Percentiles rank a stretch among this genome's conserved stretches.
phyloP scores from a whole-genome alignment of 208 protist species.

The Trichomonas tenax region DNA sequence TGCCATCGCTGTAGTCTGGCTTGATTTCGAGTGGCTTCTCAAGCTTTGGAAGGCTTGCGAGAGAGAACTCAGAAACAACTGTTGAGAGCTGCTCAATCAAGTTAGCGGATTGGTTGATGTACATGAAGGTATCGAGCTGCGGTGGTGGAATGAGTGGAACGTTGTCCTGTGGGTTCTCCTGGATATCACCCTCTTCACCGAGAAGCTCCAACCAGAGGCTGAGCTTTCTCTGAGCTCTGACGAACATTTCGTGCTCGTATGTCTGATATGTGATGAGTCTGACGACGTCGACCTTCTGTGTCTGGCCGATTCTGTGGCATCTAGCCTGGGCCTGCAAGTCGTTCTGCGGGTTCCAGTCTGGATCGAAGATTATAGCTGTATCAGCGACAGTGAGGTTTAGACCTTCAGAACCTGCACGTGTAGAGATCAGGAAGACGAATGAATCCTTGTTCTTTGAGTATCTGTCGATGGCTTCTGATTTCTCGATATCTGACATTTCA shows the following conservation, averaged over 20 bases:
- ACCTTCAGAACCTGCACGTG: slow-evolving; percentile 54
- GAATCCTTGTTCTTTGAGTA: background rate
- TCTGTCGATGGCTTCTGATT: slow-evolving; percentile 33
- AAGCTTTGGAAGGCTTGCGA: background rate
- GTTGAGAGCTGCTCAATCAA: background rate
- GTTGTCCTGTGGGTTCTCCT: background rate
- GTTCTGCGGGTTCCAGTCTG: slow-evolving; percentile 90
- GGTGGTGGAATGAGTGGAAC: background rate
- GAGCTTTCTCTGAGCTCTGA: slow-evolving; percentile 64
- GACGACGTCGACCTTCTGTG: slow-evolving; percentile 66
- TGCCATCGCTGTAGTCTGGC: background rate
- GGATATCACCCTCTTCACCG: background rate
- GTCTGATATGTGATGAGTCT: slow-evolving; percentile 73
- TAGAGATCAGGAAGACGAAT: slow-evolving; percentile 57
- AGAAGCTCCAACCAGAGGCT: background rate
- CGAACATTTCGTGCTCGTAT: slow-evolving; percentile 73
- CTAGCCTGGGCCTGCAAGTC: slow-evolving; percentile 83
- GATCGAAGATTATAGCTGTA: slow-evolving; percentile 59
- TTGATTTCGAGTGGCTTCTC: background rate
- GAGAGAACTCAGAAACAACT: background rate
- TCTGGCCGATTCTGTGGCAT: slow-evolving; percentile 80
- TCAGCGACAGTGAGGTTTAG: slow-evolving; percentile 59
- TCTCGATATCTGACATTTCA: slow-evolving; percentile 24
- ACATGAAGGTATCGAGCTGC: background rate
- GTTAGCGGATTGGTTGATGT: background rate